phyloP scores from a whole-genome alignment of 768 basidiomycete species.

The Amanita molliuscula region DNA sequence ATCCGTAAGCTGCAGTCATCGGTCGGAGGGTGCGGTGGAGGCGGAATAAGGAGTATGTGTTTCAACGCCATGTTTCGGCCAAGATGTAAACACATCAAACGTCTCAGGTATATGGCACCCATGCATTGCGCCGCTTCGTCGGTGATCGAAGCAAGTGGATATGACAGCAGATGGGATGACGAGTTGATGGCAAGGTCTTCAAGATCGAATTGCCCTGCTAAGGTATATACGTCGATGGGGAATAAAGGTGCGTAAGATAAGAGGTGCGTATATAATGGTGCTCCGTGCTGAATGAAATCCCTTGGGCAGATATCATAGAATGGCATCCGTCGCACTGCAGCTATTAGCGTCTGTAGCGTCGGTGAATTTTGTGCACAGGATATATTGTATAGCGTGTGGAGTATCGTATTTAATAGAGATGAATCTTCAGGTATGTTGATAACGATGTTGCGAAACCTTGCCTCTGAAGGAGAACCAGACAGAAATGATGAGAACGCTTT shows the following conservation, averaged over 20 bases:
- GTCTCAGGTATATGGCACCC: conserved; percentile 30
- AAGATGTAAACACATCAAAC: conserved; percentile 28
- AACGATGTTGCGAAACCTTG: conserved; percentile 11
- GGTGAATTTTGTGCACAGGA: conserved; percentile 44
- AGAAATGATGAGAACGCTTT: conserved; percentile 8
- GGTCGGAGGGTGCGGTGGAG: conserved; percentile 19
- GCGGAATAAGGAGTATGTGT: conserved; percentile 18
- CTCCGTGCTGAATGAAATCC: conserved; percentile 15
- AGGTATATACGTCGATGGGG: conserved; percentile 30
- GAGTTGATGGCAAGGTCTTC: conserved; percentile 26
- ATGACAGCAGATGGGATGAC: conserved; percentile 28
- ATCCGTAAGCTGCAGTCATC: conserved; percentile 17
- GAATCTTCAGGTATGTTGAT: conserved; percentile 34
- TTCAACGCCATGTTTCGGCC: conserved; percentile 25
- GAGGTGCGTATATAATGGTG: conserved; percentile 21
- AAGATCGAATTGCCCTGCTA: conserved; percentile 25
- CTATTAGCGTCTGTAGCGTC: conserved; percentile 32
- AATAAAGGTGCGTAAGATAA: conserved; percentile 21
- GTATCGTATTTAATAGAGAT: conserved; percentile 38
- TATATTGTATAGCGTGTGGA: conserved; percentile 43
- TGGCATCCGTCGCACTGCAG: conserved; percentile 29
- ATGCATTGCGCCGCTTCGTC: conserved; percentile 27
- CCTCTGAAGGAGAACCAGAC: neutral
- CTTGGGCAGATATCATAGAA: conserved; percentile 14
- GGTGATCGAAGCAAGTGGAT: conserved; percentile 21